A percentile compares a stretch with the other conserved stretches of the same genome.
Evolutionary conservation across 257 asterid genomes (phyloP).

Genomic region (Solanum gandarillasii): DNA sequence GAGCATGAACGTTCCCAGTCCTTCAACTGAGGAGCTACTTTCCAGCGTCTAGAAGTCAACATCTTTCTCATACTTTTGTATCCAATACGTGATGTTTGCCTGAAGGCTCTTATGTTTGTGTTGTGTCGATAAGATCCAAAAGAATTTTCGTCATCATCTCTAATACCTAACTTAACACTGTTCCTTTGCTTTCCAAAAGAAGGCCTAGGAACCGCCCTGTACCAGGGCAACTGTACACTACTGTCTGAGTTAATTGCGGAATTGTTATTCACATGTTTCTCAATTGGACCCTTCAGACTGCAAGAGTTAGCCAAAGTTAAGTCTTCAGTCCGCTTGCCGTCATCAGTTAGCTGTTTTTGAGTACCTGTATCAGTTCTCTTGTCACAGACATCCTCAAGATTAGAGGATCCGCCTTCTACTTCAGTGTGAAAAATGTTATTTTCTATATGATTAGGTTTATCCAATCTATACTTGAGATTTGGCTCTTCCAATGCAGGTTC

Average conservation of each 20-base stretch:
- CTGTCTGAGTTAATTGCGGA: conserved; percentile 43
- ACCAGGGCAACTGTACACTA: conserved; percentile 84
- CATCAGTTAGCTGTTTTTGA: conserved; percentile 20
- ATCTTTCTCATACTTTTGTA: conserved; percentile 66
- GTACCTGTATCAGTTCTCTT: conserved; percentile 21
- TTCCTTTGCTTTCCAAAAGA: conserved; percentile 50
- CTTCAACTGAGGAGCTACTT: conserved; percentile 56
- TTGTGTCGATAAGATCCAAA: conserved; percentile 51
- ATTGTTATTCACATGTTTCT: conserved; percentile 47
- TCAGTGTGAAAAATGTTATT: conserved; percentile 23
- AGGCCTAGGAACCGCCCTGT: conserved; percentile 53
- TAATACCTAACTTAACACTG: conserved; percentile 81
- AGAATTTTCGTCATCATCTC: conserved; percentile 94
- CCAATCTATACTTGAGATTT: conserved; percentile 19
- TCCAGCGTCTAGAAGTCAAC: conserved; percentile 65
- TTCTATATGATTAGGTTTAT: conserved; percentile 24
- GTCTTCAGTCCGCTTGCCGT: conserved; percentile 20
- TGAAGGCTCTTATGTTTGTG: conserved; percentile 59
- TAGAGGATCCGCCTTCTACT: conserved; percentile 15
- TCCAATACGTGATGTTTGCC: conserved; percentile 43
- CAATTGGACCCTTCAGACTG: conserved; percentile 43
- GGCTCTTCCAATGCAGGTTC: conserved; percentile 27
- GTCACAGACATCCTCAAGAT: conserved; percentile 15
- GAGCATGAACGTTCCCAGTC: conserved; percentile 39
- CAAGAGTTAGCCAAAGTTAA: conserved; percentile 36